A percentile compares a stretch with the other conserved stretches of the same genome.
phyloP scores from a whole-genome alignment of 306 rosid genomes.

The Corylus americana region DNA sequence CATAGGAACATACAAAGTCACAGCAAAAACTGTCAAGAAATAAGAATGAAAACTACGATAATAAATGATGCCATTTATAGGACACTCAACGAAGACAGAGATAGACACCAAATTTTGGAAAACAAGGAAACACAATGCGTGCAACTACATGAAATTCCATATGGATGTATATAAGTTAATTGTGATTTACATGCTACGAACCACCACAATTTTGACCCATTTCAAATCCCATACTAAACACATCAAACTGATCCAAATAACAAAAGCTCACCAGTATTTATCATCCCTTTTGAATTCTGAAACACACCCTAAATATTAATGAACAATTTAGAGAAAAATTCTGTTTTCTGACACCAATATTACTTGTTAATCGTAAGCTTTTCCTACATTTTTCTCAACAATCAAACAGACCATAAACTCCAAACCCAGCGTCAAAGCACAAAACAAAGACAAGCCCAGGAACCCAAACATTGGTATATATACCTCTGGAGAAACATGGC shows the following conservation, averaged over 20 bases:
- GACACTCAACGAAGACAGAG: not conserved
- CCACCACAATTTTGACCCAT: not conserved
- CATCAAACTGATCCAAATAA: slow-evolving; percentile 4
- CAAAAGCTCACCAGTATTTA: not conserved
- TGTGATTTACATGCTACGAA: not conserved
- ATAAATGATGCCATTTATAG: not conserved
- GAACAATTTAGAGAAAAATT: not conserved
- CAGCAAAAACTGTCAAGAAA: too few species aligned
- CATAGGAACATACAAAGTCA: too few species aligned
- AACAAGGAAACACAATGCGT: not conserved
- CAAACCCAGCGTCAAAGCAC: slow-evolving; percentile 5
- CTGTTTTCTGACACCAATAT: not conserved
- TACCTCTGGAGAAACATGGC: slow-evolving; percentile 73
- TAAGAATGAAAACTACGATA: too few species aligned
- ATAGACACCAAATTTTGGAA: not conserved
- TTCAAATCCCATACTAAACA: not conserved
- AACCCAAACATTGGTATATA: not conserved
- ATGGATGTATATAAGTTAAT: not conserved
- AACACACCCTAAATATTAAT: not conserved
- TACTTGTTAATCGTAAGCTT: not conserved
- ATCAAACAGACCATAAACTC: slow-evolving; percentile 3
- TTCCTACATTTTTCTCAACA: slow-evolving; percentile 9
- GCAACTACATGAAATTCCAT: not conserved
- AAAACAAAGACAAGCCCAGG: slow-evolving; percentile 13
- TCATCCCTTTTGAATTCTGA: not conserved